Base-by-base conservation (phyloP, 176 grass and related monocot genomes). In the Triticum urartu region DNA sequence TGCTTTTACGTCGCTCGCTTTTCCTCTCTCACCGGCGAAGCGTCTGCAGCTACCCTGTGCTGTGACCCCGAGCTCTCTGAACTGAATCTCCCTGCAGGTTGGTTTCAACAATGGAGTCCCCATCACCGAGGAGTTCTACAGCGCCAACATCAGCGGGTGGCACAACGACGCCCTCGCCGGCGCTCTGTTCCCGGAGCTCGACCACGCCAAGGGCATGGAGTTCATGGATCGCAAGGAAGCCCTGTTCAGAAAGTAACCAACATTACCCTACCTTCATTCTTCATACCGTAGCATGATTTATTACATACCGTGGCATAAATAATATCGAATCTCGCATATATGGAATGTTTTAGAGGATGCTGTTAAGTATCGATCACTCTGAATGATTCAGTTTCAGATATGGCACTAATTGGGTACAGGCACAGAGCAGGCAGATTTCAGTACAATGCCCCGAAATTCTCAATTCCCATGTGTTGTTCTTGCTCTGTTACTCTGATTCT, bases 81-180 rank as follows among this genome's bases (percentile, higher is more conserved):
- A 0, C 65, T 70, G 36, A 21, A 26, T 22, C 24, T 75, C 11
- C 42, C 12, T 50, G 72, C 59, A 91, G 91, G 34, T 93, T 56
- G 91, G 89, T 0, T 93, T 95, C 85, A 92, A 93, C 21, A 83
- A 68, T 15, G 87, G 95, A 0, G 86, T 87, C 33, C 93, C 91
- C 86, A 95, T 89, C 76, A 89, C 93, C 25, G 93, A 98, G 87
- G 91, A 90, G 64, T 98, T 93, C 83, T 98, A 85, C 80, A 89
- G 87, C 15, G 72, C 81, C 28, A 87, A 71, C 20, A 93, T 98
- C 70, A 95, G 92, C 24, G 95, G 95, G 2, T 86, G 89, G 5
- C 91, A 95, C 81, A 93, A 98, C 77, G 89, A 88, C 12, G 78
- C 93, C 9, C 90, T 95, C 62, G 91, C 74, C 0, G 84, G 84